These are phyloP conservation scores for Prunus kanzakura DNA, from an alignment of 306 rosid species.

Conservation along the genomic window DNA sequence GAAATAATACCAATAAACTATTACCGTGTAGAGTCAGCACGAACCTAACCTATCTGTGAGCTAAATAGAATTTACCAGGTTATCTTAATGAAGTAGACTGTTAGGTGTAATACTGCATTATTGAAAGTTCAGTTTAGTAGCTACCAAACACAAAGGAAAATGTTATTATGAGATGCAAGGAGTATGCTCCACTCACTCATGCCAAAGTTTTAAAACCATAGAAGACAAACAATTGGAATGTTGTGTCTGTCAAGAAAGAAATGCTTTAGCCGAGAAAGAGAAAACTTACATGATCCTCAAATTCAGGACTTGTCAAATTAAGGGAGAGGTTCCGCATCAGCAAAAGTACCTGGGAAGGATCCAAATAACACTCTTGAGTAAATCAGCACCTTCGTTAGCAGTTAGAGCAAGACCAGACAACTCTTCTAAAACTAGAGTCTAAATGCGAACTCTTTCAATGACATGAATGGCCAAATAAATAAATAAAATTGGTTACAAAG, in stretches of 20 bases:
- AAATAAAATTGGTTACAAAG: conserved; percentile 2
- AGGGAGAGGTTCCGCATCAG: conserved; percentile 79
- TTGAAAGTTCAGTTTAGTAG: neutral
- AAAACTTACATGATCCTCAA: conserved; percentile 72
- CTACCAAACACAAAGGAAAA: neutral
- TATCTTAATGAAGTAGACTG: neutral
- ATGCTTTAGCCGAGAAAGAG: neutral
- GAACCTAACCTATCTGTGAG: too few species aligned
- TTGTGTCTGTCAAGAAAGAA: conserved; percentile 6
- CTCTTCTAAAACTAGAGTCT: neutral
- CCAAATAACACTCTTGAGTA: conserved; percentile 13
- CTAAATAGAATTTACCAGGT: too few species aligned
- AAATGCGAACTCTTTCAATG: neutral
- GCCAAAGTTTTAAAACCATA: neutral
- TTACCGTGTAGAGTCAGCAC: neutral
- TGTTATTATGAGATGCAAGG: neutral
- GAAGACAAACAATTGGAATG: neutral
- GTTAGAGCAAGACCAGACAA: neutral
- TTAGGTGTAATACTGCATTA: neutral
- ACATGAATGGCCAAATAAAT: neutral
- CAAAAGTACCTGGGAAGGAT: conserved; percentile 54
- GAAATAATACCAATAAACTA: neutral
- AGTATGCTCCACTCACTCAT: neutral
- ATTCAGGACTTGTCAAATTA: conserved; percentile 75
- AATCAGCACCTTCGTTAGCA: neutral